Evolutionary conservation across 345 rosid species (phyloP), one percentile per base, ranked within the genome.

Genomic region (Litchi chinensis): DNA sequence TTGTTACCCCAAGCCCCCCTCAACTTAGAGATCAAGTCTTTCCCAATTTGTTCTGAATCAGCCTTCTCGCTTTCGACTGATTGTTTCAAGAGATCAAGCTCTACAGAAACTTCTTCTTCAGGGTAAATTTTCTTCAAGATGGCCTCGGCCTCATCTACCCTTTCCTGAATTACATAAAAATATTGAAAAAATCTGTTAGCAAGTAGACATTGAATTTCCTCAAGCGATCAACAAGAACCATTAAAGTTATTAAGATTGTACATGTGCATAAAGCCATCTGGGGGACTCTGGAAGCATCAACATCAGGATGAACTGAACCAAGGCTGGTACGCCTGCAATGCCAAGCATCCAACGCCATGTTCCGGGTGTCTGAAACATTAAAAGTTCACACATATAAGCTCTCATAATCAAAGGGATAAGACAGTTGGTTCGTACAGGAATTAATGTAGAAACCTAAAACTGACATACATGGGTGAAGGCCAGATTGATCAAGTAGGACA

Each of bases 311-410:
- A 96, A 85, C 77, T 96, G 99, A 84, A 94, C 68, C 0, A 88
- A 1, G 0, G 97, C 92, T 1, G 98, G 98, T 1, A 85, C 10
- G 16, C 88, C 95, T 0, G 95, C 95, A 0, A 94, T 76, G 1
- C 99, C 99, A 40, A 94, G 92, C 99, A 96, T 94, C 97, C 99
- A 94, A 16, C 95, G 88, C 98, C 99, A 96, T 0, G 98, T 92
- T 52, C 98, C 93, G 1, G 82, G 86, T 44, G 82, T 86, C 95
- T 93, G 82, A 71, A 71, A 57, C 69, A 73, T 22, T 12, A 15
- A 7, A 15, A 28, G 0, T 74, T 54, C 16, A 0, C 13, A 60
- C 28, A n/a, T 60, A 5, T 3, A 0, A n/a, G 11, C n/a, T 9
- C 22, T 19, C 52, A 8, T 46, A 46, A 39, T 39, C 67, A n/a